Base-by-base conservation (phyloP, 1,139 yeast genomes). In the Kodamaea sp. region DNA sequence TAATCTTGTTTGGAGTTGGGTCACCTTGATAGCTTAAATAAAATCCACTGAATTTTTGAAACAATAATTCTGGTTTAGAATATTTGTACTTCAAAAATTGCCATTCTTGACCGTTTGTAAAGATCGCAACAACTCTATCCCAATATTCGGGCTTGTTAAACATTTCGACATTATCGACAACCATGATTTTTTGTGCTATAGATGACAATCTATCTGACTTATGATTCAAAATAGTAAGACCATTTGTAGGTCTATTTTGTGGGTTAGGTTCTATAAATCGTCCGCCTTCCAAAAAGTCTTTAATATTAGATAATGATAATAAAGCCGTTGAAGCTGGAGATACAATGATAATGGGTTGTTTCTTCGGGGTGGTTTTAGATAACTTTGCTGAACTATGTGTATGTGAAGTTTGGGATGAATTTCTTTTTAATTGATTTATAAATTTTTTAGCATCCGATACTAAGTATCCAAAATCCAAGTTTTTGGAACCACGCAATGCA, bases 51-150 rank as follows among this genome's bases (percentile, higher is more conserved):
- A 86, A 86, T 51, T 79, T 81, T 54, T 85, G 95, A 61, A 92
- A 94, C 47, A 92, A 69, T 30, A 72, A 70, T 44, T 84, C 81
- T 1, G 98, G 97, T 43, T 82, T 79, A 28, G 81, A 73, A 78
- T 89, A 85, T 55, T 84, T 85, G 62, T 92, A 92, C 53, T 82
- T 80, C 53, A 86, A 79, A 63, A 92, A 87, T 64, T 92, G 99
- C 99, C 99, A 92, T 38, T 83, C 75, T 65, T 92, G 98, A 11
- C 99, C 98, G 2, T 97, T 92, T 10, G 96, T 92, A 65, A 92
- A 85, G 24, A 92, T 87, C 0, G 96, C 97, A 36, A 92, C 86
- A 1, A 94, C 97, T 43, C 98, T 75, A 53, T 84, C 88, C 99
- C 99, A 92, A 62, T 94, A 89, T 56, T 92, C 98, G 3, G 96